Base-by-base conservation (phyloP, 208 protist genomes). In the Angomonas deanei region DNA sequence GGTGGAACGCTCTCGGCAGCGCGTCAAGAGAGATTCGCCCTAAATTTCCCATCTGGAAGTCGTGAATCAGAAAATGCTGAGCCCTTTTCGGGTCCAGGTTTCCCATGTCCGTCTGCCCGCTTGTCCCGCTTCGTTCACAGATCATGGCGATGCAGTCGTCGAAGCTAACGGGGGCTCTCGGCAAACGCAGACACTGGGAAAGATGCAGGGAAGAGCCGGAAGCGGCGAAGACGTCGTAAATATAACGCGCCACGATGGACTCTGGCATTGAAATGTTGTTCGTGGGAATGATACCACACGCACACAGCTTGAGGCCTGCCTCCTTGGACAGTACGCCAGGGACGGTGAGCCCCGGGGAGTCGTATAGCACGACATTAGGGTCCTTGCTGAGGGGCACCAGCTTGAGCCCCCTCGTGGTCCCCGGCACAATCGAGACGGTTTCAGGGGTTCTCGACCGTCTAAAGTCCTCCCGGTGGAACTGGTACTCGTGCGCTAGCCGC, bases 81-180 rank as follows among this genome's bases (percentile, higher is more conserved):
- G 87, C 86, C 3, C 73, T 69, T 19, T 67, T 70, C 15, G 85
- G 76, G 49, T 94, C 77, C 30, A 92, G 66, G 71, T 87, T 92
- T 36, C 85, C 85, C 67, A 94, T 68, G 27, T 93, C 83, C 1
- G 81, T 94, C 57, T 91, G 82, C 23, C 76, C 91, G 63, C 85
- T 93, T 5, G 72, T 78, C 11, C 86, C 86, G 66, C 86, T 93
- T 31, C 90, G 70, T 68, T 96, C 87, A 67, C 84, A 92, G 36
- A 96, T 89, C 77, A 93, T 84, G 23, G 84, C 76, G n/a, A 94
- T 74, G 58, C 86, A 93, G 72, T 96, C 90, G 58, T 96, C 86
- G 66, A 91, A 96, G 72, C 78, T 91, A 48, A 93, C 83, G 0
- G 90, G 90, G n/a, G 83, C 71, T 8, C 90, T 72, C 21, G 90